Conservation (phyloP, 768 basidiomycete species). For the Brasilioporus rufonigricans region DNA sequence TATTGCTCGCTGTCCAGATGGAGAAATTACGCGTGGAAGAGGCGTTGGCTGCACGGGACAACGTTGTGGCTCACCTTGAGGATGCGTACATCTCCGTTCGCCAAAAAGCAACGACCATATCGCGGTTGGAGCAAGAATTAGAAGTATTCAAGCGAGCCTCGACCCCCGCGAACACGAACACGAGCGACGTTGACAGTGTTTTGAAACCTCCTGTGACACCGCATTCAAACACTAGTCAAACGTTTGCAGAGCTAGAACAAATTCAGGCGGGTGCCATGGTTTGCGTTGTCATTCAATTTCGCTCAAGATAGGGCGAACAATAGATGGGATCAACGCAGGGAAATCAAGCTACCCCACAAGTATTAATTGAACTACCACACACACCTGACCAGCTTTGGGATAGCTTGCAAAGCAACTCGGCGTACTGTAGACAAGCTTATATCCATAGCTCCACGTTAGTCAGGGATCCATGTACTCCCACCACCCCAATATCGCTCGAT, state of each 20-base stretch:
- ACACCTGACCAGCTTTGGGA: slow-evolving; percentile 24
- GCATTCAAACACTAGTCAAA: background rate
- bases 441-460: slow-evolving; percentile 8
- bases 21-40: slow-evolving; percentile 54
- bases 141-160: slow-evolving; percentile 26
- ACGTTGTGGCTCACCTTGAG: slow-evolving; percentile 53
- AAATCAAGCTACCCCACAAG: background rate
- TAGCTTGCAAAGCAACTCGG: slow-evolving; percentile 27
- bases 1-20: slow-evolving; percentile 53
- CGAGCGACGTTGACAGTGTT: background rate
- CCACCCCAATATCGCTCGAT: background rate
- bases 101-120: slow-evolving; percentile 55
- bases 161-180: slow-evolving; percentile 20
- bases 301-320: background rate
- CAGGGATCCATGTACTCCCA: background rate
- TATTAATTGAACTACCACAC: slow-evolving; percentile 1
- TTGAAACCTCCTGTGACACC: background rate
- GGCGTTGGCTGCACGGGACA: slow-evolving; percentile 62
- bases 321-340: background rate
- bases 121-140: slow-evolving; percentile 44
- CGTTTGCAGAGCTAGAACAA: background rate
- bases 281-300: background rate
- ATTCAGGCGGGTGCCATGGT: slow-evolving; percentile 1
- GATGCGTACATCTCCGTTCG: slow-evolving; percentile 59
- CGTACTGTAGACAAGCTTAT: slow-evolving; percentile 18